Evolutionary conservation across 257 asterid genomes (phyloP), one percentile per base, ranked within the genome.

Genomic region (Verbascum thapsus): DNA sequence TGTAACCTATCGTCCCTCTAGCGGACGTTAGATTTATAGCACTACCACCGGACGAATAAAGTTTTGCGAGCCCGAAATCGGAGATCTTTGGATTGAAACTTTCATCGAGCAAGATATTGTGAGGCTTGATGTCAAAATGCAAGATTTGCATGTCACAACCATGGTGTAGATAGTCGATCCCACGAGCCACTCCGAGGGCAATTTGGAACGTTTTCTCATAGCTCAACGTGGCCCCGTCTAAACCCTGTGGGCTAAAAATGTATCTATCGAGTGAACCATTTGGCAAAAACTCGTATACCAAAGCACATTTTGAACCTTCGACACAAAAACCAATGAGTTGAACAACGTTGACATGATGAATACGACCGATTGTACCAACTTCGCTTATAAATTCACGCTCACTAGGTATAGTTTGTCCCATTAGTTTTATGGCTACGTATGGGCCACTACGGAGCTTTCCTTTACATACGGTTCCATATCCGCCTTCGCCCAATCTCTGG

Each of bases 321-420:
- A 66, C 82, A 17, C 79, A 80, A 52, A 72, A 77, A 6, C 84
- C 89, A 4, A 83, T 71, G 41, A 83, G 84, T 15, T 72, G 80
- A 6, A 83, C 86, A 0, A 83, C 67, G 1, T 83, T 75, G 61
- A 64, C 72, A 42, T 80, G 89, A 58, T 80, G 89, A 43, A 83
- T 83, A 10, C 80, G 74, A 1, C 88, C 89, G 13, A 80, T 72
- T n/a, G 82, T 77, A 60, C 76, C 80, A 11, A 80, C 86, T 64
- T 83, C 86, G 37, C 74, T 83, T 41, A 80, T 77, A 50, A 83
- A 83, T 44, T 82, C 88, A 49, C 76, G 85, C 35, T 76, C 81
- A 15, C 55, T 70, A 10, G 76, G 45, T 30, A 59, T 68, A 0
- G 79, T 64, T 30, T 76, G 80, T 1, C 61, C 80, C 78, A 79